Evolutionary conservation across 139 green algal species (phyloP).

Genomic region (Tetratostichococcus sp.): DNA sequence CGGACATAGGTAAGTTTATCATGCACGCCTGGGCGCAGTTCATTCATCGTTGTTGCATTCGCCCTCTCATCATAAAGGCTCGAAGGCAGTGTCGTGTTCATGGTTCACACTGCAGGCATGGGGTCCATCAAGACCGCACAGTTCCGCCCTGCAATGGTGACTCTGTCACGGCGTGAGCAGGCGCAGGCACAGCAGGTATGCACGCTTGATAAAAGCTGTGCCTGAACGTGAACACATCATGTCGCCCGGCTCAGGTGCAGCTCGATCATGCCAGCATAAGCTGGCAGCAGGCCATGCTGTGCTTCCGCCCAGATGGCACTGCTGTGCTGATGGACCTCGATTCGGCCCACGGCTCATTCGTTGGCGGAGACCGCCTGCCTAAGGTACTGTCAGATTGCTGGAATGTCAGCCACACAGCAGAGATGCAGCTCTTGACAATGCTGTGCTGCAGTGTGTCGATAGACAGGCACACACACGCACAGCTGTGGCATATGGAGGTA

Average conservation of each 20-base stretch:
- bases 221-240: no score
- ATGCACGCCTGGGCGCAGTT: no score
- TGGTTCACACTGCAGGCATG: not conserved
- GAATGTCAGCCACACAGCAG: no score
- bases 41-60: no score
- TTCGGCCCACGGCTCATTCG: not conserved
- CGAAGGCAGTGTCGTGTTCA: not conserved
- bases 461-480: no score
- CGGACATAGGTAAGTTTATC: not conserved
- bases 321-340: not conserved
- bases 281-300: not conserved
- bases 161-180: not conserved
- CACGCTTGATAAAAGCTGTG: no score
- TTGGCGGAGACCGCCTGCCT: not conserved
- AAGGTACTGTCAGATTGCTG: no score
- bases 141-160: not conserved
- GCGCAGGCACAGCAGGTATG: not conserved
- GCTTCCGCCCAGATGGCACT: not conserved
- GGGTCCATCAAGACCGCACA: not conserved
- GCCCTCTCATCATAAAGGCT: no score
- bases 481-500: no score
- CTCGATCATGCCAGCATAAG: not conserved
- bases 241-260: no score
- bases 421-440: no score
- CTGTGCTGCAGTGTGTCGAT: no score